Evolutionary conservation across 1,139 yeast genomes (phyloP).

Genomic region (Candida tunisiensis): DNA sequence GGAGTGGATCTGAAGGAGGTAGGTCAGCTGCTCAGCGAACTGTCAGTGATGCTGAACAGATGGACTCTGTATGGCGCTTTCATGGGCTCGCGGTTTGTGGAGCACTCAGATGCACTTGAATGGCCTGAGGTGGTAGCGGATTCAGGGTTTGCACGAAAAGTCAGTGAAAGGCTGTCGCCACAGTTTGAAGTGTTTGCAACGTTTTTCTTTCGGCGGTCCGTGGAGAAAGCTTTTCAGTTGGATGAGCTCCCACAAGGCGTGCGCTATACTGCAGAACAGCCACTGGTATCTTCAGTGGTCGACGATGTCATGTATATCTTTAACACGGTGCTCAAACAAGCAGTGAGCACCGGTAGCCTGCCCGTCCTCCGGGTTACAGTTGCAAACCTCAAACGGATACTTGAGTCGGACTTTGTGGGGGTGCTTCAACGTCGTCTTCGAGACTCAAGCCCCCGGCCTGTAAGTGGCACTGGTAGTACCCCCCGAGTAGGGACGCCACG

Average conservation of each 20-base stretch:
- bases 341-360: conserved; percentile 44
- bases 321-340: conserved; percentile 44
- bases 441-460: conserved; percentile 23
- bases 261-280: conserved; percentile 26
- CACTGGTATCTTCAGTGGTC: conserved; percentile 67
- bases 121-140: conserved; percentile 26
- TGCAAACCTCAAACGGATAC: conserved; percentile 25
- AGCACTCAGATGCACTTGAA: too few relatives aligned
- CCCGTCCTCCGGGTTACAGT: conserved; percentile 35
- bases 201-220: conserved; percentile 59
- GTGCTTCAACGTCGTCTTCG: conserved; percentile 34
- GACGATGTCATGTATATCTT: conserved; percentile 72
- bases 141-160: conserved; percentile 48
- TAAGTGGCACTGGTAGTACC: too few relatives aligned
- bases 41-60: conserved; percentile 61
- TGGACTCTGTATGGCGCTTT: conserved; percentile 80
- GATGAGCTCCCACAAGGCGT: conserved; percentile 44
- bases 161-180: conserved; percentile 35
- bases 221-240: conserved; percentile 65
- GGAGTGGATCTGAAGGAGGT: conserved; percentile 32
- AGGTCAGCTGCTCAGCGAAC: conserved; percentile 45
- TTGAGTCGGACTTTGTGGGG: conserved; percentile 30
- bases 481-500: too few relatives aligned
- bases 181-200: conserved; percentile 46
- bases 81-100: conserved; percentile 27